Base-by-base conservation (phyloP, 495 filamentous ascomycete species). In the Penicillium canescens region DNA sequence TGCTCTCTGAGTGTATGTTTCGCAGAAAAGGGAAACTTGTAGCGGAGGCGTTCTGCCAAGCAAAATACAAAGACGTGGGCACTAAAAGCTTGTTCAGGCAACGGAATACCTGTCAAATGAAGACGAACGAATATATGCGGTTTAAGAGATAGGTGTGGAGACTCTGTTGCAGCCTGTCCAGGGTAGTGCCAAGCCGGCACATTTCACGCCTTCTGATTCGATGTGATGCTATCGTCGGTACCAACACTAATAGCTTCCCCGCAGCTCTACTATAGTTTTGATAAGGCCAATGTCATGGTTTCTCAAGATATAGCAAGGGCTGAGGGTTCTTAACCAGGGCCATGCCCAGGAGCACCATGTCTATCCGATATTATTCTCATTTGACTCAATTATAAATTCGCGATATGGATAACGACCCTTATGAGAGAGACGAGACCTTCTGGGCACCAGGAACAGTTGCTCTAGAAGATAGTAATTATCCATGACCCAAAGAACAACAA, bases 371-470 rank as follows among this genome's bases (percentile, higher is more conserved):
- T 7, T 10, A 4, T 8, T 31, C 28, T 10, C 6, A 8, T 7
- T 31, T 7, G 28, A 31, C 28, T 31, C 28, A 31, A 49, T 26
- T 20, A 8, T 9, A 13, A 14, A 31, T 3, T 16, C 20, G 42
- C 39, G 43, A 23, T 14, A 61, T 61, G 61, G 51, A 46, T 39
- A 43, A 46, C 16, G 47, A 50, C 24, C 16, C 56, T 52, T n/a
- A 56, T 16, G 54, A 54, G 38, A 39, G 37, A 6, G 61, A 66
- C 49, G 63, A 54, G 46, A 24, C 48, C 23, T 61, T 66, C 37
- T 66, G 63, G 63, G 57, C 63, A 11, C 63, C 63, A 6, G 63
- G 63, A 21, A 66, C 63, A 33, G 55, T 66, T 2, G 42, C 52
- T 4, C 39, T 66, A 13, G 63, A 66, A 52, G 57, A 66, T 43